These are phyloP conservation scores for Aspergillus brasiliensis DNA, from an alignment of 2,329 filamentous ascomycete genomes.

Conservation along the genomic window DNA sequence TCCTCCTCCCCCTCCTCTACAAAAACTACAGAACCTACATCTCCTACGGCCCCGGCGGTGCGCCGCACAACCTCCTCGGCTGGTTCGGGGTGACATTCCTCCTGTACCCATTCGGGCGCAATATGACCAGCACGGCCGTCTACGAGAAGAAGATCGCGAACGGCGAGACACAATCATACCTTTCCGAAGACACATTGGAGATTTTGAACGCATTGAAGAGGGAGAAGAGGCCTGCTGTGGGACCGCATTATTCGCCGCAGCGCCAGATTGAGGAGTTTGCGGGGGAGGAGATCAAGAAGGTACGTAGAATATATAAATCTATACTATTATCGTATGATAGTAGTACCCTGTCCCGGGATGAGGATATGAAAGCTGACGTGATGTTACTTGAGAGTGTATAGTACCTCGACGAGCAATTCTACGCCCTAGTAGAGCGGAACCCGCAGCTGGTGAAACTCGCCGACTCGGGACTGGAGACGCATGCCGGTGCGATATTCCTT, in stretches of 20 bases:
- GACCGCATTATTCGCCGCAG: conserved; percentile 34
- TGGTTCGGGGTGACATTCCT: conserved; percentile 33
- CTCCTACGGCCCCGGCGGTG: conserved; percentile 40
- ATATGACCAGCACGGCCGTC: conserved; percentile 32
- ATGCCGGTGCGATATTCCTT: conserved; percentile 32
- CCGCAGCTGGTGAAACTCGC: conserved; percentile 30
- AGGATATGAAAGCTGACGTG: neutral
- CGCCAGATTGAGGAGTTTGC: conserved; percentile 32
- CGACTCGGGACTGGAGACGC: conserved; percentile 28
- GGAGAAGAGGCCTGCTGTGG: conserved; percentile 26
- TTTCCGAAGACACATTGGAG: conserved; percentile 21
- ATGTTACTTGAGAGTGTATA: conserved; percentile 9
- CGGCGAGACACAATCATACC: conserved; percentile 18
- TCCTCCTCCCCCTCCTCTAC: conserved; percentile 26
- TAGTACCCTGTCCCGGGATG: neutral
- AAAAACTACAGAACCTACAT: conserved; percentile 40
- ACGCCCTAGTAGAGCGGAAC: conserved; percentile 27
- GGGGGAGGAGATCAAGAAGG: conserved; percentile 25
- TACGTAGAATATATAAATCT: conserved; percentile 20
- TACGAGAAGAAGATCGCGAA: conserved; percentile 28
- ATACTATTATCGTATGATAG: no score
- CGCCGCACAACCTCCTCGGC: conserved; percentile 39
- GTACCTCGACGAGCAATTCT: conserved; percentile 29
- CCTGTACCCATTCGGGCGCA: conserved; percentile 26
- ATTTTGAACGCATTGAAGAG: conserved; percentile 4